Evolutionary conservation across 2,329 filamentous ascomycete genomes (phyloP), one percentile per base, ranked within the genome.

Genomic region (Cadophora luteo-olivacea): DNA sequence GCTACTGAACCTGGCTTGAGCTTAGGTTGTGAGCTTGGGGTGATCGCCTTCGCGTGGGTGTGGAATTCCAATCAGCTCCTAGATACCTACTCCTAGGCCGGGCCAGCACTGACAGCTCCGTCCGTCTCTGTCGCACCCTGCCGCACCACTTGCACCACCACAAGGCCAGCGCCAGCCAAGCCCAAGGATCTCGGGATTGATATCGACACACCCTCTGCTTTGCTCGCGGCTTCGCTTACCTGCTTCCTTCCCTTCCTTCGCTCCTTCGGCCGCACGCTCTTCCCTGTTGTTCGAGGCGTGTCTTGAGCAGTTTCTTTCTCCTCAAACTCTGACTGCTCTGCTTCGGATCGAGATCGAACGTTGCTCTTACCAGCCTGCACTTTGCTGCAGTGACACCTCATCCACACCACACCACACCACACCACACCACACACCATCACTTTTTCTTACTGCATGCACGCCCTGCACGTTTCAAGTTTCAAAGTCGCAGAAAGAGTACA

Each of bases 21-120:
- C 36, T 38, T 36, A 11, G 11, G 33, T 11, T 38, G 36, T 25
- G 51, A 54, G 51, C 51, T 54, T 54, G n/a, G 55, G 33, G 55
- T 24, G 55, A 58, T 60, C 33, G 36, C 57, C 57, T 41, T 38
- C 55, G 33, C 19, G 24, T 14, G 24, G 2, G 24, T 22, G 29
- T 16, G 25, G 32, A 29, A 55, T 19, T 32, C 52, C 25, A 55
- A 55, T 55, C 52, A 55, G 29, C 16, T 36, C 52, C 32, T 29
- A 55, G 52, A n/a, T n/a, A n/a, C n/a, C n/a, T n/a, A n/a, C 16
- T 33, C 52, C 29, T 29, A 55, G 52, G 29, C 16, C 11, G 9
- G 52, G 52, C 36, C 29, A 55, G 52, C 52, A 55, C 52, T 60
- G 57, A 41, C 57, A 60, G 57, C 57, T 45, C 12, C n/a, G 14